Base-by-base conservation (phyloP, 352 stramenopile species). In the Phytophthora parvispora region DNA sequence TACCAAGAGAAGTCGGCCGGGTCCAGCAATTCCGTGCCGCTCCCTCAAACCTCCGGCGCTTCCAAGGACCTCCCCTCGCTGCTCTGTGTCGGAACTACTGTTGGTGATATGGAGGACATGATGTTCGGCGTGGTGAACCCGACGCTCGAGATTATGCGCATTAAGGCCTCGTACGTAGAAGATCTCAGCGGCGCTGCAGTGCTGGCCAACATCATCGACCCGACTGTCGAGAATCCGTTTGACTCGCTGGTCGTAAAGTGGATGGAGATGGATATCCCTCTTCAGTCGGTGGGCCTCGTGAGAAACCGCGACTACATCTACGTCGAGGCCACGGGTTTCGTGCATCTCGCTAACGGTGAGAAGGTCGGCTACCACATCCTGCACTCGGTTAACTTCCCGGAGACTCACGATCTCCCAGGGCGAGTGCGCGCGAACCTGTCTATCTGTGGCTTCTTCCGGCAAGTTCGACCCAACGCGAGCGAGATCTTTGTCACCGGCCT, bases 271-370 rank as follows among this genome's bases (percentile, higher is more conserved):
- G 68, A 76, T 60, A 71, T 76, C 12, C 68, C 68, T 6, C 52
- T 76, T 1, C 64, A 76, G 13, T 60, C 62, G 10, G 48, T 70
- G 5, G 60, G 57, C 16, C 55, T 79, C 6, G 61, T 78, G 1
- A 53, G 60, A 34, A 74, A 73, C 60, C 63, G 75, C 6, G 75
- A 83, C 58, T 83, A 75, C 60, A 73, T 80, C 15, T 80, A 80
- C 53, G 58, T 83, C 9, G 75, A 83, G 32, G 49, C 62, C 10
- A 78, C 58, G 0, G 75, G 75, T 4, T 51, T 80, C 18, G 50
- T 69, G 40, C 49, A 64, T 27, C 58, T 77, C 7, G 42, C 43
- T 1, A 77, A 48, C 6, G 72, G 72, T 13, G 72, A 83, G 24
- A 60, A 65, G 15, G 54, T 83, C 5, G 75, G 75, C 32, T 83